These are phyloP conservation scores for Fraxinus quadrangulata DNA, from an alignment of 257 asterid species.

Conservation along the genomic window DNA sequence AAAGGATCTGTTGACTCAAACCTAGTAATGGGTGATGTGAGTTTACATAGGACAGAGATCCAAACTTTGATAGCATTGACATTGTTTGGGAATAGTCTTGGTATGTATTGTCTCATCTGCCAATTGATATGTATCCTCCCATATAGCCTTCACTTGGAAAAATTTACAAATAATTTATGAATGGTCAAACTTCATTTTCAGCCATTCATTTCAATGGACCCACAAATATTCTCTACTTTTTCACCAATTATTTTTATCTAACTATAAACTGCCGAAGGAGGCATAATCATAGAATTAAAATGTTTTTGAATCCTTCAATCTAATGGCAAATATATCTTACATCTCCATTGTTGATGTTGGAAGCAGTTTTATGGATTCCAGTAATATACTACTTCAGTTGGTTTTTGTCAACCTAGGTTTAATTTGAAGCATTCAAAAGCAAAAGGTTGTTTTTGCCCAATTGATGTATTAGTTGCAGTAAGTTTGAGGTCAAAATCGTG, in stretches of 20 bases:
- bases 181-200: too few species aligned
- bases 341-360: background rate
- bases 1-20: background rate
- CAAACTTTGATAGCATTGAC: background rate
- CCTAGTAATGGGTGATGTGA: background rate
- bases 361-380: background rate
- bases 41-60: background rate
- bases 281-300: background rate
- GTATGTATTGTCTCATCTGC: background rate
- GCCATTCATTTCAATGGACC: too few species aligned
- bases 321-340: background rate
- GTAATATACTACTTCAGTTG: background rate
- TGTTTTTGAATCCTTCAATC: background rate
- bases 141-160: too few species aligned
- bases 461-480: background rate
- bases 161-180: too few species aligned
- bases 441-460: background rate
- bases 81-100: background rate
- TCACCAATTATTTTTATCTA: too few species aligned
- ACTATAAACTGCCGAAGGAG: too few species aligned
- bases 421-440: background rate
- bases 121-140: background rate
- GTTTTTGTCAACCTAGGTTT: background rate
- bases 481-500: background rate
- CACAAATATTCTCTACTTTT: too few species aligned